Conservation (phyloP, 805 yeast genomes). For the Saturnispora sanitii region DNA sequence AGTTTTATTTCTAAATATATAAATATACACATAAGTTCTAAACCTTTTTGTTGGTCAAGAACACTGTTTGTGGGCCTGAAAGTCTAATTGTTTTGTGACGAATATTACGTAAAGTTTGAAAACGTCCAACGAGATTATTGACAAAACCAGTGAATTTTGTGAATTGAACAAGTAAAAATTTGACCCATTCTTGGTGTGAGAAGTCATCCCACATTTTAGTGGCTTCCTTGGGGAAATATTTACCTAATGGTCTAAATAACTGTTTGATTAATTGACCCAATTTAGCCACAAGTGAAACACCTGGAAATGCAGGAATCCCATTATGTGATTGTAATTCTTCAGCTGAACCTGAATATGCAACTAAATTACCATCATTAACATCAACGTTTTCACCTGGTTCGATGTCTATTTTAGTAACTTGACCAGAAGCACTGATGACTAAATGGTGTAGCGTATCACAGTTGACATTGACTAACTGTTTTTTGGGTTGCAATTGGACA, state of each 20-base stretch:
- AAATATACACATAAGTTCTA: too few species aligned
- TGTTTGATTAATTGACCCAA: neutral
- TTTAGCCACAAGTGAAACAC: constrained; percentile 18
- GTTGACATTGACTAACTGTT: constrained; percentile 9
- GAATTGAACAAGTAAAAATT: neutral
- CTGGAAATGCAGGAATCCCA: constrained; percentile 18
- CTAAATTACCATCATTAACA: constrained; percentile 31
- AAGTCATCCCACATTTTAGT: neutral
- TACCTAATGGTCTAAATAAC: neutral
- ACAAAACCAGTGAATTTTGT: neutral
- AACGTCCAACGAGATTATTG: constrained; percentile 14
- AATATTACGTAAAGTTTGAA: too few species aligned
- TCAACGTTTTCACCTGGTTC: constrained; percentile 29
- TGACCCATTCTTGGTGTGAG: neutral
- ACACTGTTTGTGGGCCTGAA: constrained; percentile 26
- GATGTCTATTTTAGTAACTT: constrained; percentile 30
- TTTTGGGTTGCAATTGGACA: neutral
- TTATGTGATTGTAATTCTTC: constrained; percentile 10
- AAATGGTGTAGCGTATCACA: constrained; percentile 31
- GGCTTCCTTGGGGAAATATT: neutral
- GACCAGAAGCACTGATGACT: constrained; percentile 32
- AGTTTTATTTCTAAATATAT: too few species aligned
- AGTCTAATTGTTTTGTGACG: too few species aligned
- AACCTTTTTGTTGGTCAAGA: constrained; percentile 23
- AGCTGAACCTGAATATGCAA: constrained; percentile 26